Conservation (phyloP, 768 basidiomycete species). For the Hygrophoropsis aurantiaca region DNA sequence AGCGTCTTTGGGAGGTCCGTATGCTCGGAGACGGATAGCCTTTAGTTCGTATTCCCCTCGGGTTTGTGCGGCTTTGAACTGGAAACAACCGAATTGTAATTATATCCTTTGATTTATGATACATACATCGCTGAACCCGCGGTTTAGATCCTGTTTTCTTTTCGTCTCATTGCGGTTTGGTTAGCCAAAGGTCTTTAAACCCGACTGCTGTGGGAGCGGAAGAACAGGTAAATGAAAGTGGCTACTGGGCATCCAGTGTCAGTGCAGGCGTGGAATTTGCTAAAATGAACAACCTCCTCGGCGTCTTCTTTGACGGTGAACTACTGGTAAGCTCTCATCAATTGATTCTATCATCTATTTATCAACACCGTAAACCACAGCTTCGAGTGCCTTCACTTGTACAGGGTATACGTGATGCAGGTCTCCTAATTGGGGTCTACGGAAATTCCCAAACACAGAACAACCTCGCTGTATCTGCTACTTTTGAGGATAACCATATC, state of each 20-base stretch:
- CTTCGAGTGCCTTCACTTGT: slow-evolving; percentile 87
- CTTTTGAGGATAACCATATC: slow-evolving; percentile 48
- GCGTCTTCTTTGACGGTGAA: slow-evolving; percentile 84
- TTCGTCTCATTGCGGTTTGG: slow-evolving; percentile 81
- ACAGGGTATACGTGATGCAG: slow-evolving; percentile 84
- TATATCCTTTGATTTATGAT: slow-evolving; percentile 9
- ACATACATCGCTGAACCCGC: slow-evolving; percentile 3
- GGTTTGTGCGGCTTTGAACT: slow-evolving; percentile 88
- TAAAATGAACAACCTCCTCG: slow-evolving; percentile 87
- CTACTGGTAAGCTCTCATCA: slow-evolving; percentile 63
- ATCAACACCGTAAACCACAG: slow-evolving; percentile 38
- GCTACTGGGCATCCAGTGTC: slow-evolving; percentile 63
- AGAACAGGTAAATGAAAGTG: slow-evolving; percentile 42
- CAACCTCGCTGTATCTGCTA: slow-evolving; percentile 35
- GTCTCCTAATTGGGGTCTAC: slow-evolving; percentile 83
- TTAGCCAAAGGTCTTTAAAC: slow-evolving; percentile 35
- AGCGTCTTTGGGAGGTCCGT: slow-evolving; percentile 46
- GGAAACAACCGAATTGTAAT: slow-evolving; percentile 99
- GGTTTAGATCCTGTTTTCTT: slow-evolving; percentile 91
- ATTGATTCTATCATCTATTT: slow-evolving; percentile 9
- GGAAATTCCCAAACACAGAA: slow-evolving; percentile 51
- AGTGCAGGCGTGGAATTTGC: slow-evolving; percentile 93
- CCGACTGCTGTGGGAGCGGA: slow-evolving; percentile 39
- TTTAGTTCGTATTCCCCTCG: slow-evolving; percentile 92
- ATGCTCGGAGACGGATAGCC: slow-evolving; percentile 74